Conservation (phyloP, 345 rosid genomes). For the Populus tremula region DNA sequence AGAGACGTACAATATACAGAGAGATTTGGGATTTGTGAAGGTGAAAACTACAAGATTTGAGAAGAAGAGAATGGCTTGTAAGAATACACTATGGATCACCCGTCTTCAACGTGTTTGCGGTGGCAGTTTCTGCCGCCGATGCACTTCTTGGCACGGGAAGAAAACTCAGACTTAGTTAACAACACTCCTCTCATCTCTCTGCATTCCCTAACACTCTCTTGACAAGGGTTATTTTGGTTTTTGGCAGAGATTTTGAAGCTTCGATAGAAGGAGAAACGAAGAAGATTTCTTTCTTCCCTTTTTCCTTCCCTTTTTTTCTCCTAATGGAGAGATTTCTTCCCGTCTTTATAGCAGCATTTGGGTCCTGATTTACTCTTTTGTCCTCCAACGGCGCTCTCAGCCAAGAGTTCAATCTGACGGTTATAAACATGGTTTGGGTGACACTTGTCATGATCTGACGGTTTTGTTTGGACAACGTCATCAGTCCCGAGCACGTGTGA, state of each 20-base stretch:
- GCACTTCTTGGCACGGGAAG: slow-evolving; percentile 39
- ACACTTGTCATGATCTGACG: not conserved
- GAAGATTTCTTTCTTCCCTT: not conserved
- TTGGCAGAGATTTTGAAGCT: not conserved
- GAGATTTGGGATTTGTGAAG: not conserved
- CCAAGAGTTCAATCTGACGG: slow-evolving; percentile 3
- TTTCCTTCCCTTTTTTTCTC: not conserved
- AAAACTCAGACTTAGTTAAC: slow-evolving; percentile 21
- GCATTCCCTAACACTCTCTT: slow-evolving; percentile 38
- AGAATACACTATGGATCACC: slow-evolving; percentile 43
- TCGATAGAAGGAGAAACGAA: not conserved
- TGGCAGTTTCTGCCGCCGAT: slow-evolving; percentile 85
- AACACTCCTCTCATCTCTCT: slow-evolving; percentile 40
- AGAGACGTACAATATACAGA: not conserved
- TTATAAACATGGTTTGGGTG: not conserved
- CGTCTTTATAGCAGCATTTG: slow-evolving; percentile 4
- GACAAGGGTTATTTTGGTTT: not conserved
- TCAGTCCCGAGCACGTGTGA: not conserved
- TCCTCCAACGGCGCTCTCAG: not conserved
- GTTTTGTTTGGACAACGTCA: not conserved
- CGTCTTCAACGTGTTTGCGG: slow-evolving; percentile 96
- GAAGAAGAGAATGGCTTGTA: not conserved
- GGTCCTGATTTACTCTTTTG: not conserved
- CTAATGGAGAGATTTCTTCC: too few species aligned
- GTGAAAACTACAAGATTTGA: not conserved